phyloP scores from a whole-genome alignment of 2,329 filamentous ascomycete species.

The Fusarium kyushuense region DNA sequence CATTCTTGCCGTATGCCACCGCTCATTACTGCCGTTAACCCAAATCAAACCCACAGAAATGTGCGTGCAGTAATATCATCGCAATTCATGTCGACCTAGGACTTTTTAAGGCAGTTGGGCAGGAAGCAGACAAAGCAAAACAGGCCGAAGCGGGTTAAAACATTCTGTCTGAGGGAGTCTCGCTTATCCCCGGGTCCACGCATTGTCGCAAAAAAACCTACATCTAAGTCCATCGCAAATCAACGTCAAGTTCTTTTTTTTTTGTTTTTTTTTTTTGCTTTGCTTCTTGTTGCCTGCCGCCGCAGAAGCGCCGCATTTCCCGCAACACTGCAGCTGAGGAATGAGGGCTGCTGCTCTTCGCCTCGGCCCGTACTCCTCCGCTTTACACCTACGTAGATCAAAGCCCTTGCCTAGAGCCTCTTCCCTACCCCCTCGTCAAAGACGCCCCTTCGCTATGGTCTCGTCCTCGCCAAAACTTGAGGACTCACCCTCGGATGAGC shows the following conservation, averaged over 20 bases:
- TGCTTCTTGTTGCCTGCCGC: slow-evolving; percentile 22
- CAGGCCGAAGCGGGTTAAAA: slow-evolving; percentile 2
- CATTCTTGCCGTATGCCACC: slow-evolving; percentile 49
- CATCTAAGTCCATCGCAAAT: slow-evolving; percentile 2
- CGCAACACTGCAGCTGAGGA: slow-evolving; percentile 31
- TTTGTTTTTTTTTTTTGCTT: neutral
- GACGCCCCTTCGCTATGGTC: slow-evolving; percentile 38
- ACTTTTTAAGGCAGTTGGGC: neutral
- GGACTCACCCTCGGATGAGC: slow-evolving; percentile 22
- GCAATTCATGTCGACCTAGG: slow-evolving; percentile 20
- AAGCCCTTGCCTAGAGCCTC: slow-evolving; percentile 31
- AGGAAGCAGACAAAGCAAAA: neutral
- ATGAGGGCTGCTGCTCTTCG: slow-evolving; percentile 47
- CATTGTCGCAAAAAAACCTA: neutral
- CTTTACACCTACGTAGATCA: slow-evolving; percentile 35
- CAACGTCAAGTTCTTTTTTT: slow-evolving; percentile 1
- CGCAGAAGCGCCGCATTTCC: slow-evolving; percentile 10
- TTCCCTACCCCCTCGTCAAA: slow-evolving; percentile 22
- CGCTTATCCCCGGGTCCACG: slow-evolving; percentile 10
- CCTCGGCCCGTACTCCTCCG: slow-evolving; percentile 41
- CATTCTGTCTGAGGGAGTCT: slow-evolving; percentile 8
- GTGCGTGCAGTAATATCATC: slow-evolving; percentile 19
- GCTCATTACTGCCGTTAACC: slow-evolving; percentile 45
- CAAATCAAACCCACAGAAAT: slow-evolving; percentile 37
- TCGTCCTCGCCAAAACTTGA: slow-evolving; percentile 27